phyloP scores from a whole-genome alignment of 78 protist species.

The Dictyostelium intermedium region DNA sequence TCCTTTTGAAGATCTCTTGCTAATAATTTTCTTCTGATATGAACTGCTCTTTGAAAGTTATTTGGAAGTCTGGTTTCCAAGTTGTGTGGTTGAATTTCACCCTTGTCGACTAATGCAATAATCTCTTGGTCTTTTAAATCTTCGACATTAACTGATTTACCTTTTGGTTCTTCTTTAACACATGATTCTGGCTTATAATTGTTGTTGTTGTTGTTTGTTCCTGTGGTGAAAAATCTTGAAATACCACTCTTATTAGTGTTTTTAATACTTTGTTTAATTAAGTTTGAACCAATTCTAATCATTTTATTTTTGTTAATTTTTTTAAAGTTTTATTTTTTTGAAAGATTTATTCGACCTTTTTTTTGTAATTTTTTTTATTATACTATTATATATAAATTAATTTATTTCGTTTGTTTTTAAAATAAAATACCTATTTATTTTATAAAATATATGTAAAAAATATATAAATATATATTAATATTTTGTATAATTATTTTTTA shows the following conservation, averaged over 20 bases:
- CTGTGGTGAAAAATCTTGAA: slow-evolving; percentile 7
- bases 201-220: background rate
- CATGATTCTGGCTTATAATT: slow-evolving; percentile 69
- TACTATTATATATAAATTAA: no score
- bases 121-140: slow-evolving; percentile 38
- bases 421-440: no score
- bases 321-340: background rate
- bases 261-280: background rate
- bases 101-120: slow-evolving; percentile 63
- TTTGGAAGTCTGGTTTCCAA: slow-evolving; percentile 38
- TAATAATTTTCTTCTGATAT: slow-evolving; percentile 61
- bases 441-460: no score
- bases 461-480: no score
- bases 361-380: no score
- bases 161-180: slow-evolving; percentile 50
- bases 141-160: slow-evolving; percentile 23
- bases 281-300: slow-evolving; percentile 9
- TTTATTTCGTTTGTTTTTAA: no score
- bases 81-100: slow-evolving; percentile 79
- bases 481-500: no score
- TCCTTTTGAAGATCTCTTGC: slow-evolving; percentile 59
- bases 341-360: background rate
- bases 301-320: background rate
- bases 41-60: slow-evolving; percentile 67
- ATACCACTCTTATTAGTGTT: background rate